These are phyloP conservation scores for Podaxis carcinomalis DNA, from an alignment of 768 basidiomycete species.

Conservation along the genomic window DNA sequence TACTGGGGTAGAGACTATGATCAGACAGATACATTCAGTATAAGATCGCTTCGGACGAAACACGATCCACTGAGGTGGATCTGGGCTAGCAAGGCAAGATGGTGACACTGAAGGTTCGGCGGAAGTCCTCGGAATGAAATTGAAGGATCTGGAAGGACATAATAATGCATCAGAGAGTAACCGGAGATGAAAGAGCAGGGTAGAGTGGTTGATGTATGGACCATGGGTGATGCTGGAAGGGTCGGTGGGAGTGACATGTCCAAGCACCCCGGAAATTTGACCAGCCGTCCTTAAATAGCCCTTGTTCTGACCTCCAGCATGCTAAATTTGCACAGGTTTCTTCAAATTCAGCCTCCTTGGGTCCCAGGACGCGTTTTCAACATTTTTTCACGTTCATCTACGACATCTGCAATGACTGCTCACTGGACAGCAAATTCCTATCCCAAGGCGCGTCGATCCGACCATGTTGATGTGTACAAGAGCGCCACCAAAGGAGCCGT, in stretches of 20 bases:
- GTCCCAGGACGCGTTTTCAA: constrained; percentile 20
- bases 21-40: neutral
- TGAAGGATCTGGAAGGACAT: neutral
- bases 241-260: neutral
- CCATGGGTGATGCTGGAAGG: neutral
- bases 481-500: constrained; percentile 61
- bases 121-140: neutral
- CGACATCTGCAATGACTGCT: constrained; percentile 34
- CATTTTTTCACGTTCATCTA: constrained; percentile 19
- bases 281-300: neutral
- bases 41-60: neutral
- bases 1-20: neutral
- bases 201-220: neutral
- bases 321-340: constrained; percentile 17
- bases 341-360: neutral
- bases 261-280: neutral
- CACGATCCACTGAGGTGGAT: neutral
- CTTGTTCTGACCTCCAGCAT: constrained; percentile 15
- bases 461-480: constrained; percentile 66
- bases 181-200: neutral
- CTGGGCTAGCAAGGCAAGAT: neutral
- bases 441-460: constrained; percentile 59
- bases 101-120: neutral
- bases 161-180: neutral
- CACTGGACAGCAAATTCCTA: constrained; percentile 55